These are phyloP conservation scores for Pinus albicaulis DNA, from an alignment of 75 land plant species.

Conservation along the genomic window DNA sequence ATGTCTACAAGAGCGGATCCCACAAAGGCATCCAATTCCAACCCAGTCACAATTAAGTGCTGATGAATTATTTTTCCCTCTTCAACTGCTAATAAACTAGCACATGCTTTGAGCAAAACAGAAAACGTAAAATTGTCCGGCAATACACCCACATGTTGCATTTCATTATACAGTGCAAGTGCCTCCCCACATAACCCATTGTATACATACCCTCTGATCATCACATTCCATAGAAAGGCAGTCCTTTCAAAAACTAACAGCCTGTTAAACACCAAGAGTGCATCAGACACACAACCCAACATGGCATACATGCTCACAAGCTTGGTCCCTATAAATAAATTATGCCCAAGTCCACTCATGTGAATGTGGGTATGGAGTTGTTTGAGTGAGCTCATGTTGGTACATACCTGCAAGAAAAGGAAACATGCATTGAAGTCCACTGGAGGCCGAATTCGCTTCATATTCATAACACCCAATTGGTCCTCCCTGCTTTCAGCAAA, in stretches of 20 bases:
- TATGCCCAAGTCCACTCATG: slow-evolving; percentile 22
- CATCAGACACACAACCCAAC: slow-evolving; percentile 23
- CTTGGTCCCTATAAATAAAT: slow-evolving; percentile 34
- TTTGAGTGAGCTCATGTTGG: slow-evolving; percentile 15
- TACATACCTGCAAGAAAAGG: slow-evolving; percentile 44
- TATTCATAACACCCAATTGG: too few relatives aligned
- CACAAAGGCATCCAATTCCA: slow-evolving; percentile 25
- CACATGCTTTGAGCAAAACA: slow-evolving; percentile 47
- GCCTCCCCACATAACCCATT: slow-evolving; percentile 30
- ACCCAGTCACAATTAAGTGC: background rate
- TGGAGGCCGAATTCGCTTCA: too few relatives aligned
- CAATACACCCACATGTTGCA: slow-evolving; percentile 14
- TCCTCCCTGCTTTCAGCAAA: too few relatives aligned
- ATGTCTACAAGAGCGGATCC: slow-evolving; percentile 43
- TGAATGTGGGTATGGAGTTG: slow-evolving; percentile 55
- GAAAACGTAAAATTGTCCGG: slow-evolving; percentile 49
- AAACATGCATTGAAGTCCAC: slow-evolving; percentile 8
- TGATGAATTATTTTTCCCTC: slow-evolving; percentile 42
- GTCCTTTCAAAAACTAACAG: background rate
- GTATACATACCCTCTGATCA: slow-evolving; percentile 63
- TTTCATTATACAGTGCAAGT: slow-evolving; percentile 13
- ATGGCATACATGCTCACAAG: slow-evolving; percentile 44
- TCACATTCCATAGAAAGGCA: slow-evolving; percentile 55
- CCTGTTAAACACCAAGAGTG: slow-evolving; percentile 54
- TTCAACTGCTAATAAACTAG: slow-evolving; percentile 15